phyloP scores from a whole-genome alignment of 1,284 basidiomycete genomes.

The Wolfiporia cocos region DNA sequence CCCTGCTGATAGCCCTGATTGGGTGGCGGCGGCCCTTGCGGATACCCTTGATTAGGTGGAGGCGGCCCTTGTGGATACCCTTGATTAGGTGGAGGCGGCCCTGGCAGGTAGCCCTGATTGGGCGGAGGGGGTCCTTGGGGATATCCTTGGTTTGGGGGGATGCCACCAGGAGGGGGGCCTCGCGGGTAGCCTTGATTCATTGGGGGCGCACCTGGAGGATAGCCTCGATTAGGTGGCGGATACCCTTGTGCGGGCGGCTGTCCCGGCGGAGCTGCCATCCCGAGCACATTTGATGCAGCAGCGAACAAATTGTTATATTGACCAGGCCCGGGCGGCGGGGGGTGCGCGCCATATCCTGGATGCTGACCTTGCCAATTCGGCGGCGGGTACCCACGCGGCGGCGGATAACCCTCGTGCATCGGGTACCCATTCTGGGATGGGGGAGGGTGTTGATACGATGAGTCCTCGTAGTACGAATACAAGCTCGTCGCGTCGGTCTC shows the following conservation, averaged over 20 bases:
- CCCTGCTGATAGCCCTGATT: neutral
- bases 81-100: neutral
- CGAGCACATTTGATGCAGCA: slow-evolving; percentile 78
- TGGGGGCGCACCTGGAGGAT: slow-evolving; percentile 11
- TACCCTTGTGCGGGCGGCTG: no score
- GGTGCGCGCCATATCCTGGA: slow-evolving; percentile 22
- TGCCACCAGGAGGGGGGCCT: neutral
- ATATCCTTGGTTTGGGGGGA: neutral
- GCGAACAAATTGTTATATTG: slow-evolving; percentile 55
- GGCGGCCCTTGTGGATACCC: neutral
- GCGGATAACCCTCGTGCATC: slow-evolving; percentile 12
- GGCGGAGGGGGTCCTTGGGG: neutral
- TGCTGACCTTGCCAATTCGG: slow-evolving; percentile 31
- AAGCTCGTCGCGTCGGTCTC: slow-evolving; percentile 26
- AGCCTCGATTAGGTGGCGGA: slow-evolving; percentile 10
- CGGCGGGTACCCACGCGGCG: slow-evolving; percentile 23
- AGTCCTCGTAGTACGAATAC: slow-evolving; percentile 33
- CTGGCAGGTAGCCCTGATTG: neutral
- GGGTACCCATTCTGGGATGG: slow-evolving; percentile 10
- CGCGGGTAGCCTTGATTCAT: neutral
- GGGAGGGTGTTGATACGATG: slow-evolving; percentile 9
- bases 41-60: slow-evolving; percentile 6
- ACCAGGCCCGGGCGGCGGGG: slow-evolving; percentile 23
- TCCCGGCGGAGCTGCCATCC: slow-evolving; percentile 57
- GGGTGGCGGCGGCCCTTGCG: neutral